These are phyloP conservation scores for Cytospora chrysosperma DNA, from an alignment of 2,329 filamentous ascomycete species.

Conservation along the genomic window DNA sequence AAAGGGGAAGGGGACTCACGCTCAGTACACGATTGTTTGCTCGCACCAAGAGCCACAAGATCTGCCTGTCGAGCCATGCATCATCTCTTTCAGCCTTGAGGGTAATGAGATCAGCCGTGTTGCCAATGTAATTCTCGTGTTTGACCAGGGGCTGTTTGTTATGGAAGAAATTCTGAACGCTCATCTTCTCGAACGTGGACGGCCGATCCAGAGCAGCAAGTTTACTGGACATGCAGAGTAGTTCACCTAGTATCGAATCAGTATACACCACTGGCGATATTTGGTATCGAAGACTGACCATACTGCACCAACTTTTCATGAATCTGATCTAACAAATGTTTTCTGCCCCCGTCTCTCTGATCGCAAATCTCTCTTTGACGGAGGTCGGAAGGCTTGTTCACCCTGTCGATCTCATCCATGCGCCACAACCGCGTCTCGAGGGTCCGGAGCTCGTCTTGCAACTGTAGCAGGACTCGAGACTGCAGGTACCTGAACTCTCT, in stretches of 20 bases:
- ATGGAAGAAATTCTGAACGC: neutral
- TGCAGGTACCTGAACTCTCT: conserved; percentile 7
- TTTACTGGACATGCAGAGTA: neutral
- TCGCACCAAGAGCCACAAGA: neutral
- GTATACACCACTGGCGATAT: neutral
- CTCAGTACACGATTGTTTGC: neutral
- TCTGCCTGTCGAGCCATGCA: conserved; percentile 6
- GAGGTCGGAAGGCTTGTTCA: neutral
- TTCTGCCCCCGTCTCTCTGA: neutral
- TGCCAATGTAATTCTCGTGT: neutral
- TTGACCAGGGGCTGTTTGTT: neutral
- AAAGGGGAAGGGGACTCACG: neutral
- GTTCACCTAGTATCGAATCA: neutral
- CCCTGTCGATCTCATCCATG: conserved; percentile 4
- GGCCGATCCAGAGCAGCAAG: neutral
- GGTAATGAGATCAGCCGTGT: neutral
- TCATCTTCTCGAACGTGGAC: neutral
- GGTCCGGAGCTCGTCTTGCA: neutral
- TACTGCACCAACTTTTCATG: neutral
- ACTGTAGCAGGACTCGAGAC: neutral
- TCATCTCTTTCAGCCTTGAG: neutral
- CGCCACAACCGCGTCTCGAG: neutral
- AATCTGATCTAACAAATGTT: neutral
- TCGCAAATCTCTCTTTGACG: neutral
- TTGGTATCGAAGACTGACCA: neutral